Evolutionary conservation across 1,284 basidiomycete species (phyloP), one percentile per base, ranked within the genome.

Genomic region (Vanrija sp.): DNA sequence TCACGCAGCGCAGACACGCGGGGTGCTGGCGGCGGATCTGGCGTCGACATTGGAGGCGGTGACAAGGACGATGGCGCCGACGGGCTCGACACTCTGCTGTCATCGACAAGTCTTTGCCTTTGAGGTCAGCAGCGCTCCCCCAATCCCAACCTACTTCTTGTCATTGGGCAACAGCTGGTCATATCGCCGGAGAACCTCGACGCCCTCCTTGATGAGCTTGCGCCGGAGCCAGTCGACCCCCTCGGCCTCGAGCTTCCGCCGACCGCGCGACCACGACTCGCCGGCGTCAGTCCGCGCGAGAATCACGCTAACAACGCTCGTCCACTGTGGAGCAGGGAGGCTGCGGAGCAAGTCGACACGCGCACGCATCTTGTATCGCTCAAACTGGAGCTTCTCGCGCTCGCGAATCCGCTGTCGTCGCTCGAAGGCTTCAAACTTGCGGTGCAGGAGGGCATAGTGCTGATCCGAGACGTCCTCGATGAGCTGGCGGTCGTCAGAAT

Each of bases 361-460:
- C 66, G 89, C 84, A 65, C 87, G 86, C 65, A 96, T 83, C 72
- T 92, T 93, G 77, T 92, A 89, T 59, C 92, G 88, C 67, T 92
- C 89, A 60, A 90, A 86, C 69, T 87, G 85, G 56, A 96, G 82
- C 67, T 90, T 89, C 72, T 94, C 91, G 72, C 89, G 88, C 75
- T 95, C 91, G 51, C 89, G 82, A 39, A 89, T 78, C 3, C 89
- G 84, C 68, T 87, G 85, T 12, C 88, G 82, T 69, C 89, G 89
- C 73, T 95, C 92, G 53, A 89, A 85, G 16, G 82, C 82, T 71
- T 94, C 91, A 70, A 87, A 90, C 68, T 88, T 89, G 52, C 85
- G 82, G 74, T 95, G 92, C 38, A 89, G 82, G 54, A 84, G 84
- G 71, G 88, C 83, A 69, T 93, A 96, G n/a, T 83, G 83, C 16